phyloP scores from a whole-genome alignment of 768 basidiomycete species.

The Macrolepiota dolichaula region DNA sequence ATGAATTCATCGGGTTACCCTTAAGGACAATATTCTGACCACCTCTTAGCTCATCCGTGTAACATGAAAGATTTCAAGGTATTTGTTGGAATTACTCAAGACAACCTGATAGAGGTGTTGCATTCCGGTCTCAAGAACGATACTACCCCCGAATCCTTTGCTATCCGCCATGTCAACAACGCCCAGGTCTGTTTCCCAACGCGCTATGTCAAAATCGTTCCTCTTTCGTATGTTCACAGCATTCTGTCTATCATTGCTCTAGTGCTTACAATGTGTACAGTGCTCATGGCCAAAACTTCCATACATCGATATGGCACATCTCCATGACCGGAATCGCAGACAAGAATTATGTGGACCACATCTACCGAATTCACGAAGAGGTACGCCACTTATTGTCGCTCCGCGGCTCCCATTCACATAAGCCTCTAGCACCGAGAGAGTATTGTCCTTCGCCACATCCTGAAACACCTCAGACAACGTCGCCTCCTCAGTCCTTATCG shows the following conservation, averaged over 20 bases:
- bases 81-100: slow-evolving; percentile 58
- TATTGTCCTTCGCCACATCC: slow-evolving; percentile 58
- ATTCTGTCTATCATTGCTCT: background rate
- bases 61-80: slow-evolving; percentile 84
- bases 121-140: slow-evolving; percentile 67
- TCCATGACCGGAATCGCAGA: slow-evolving; percentile 59
- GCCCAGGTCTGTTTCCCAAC: slow-evolving; percentile 59
- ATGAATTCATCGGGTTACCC: slow-evolving; percentile 11
- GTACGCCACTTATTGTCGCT: slow-evolving; percentile 34
- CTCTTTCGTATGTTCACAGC: slow-evolving; percentile 55
- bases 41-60: slow-evolving; percentile 67
- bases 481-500: slow-evolving; percentile 66
- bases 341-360: slow-evolving; percentile 50
- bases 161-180: slow-evolving; percentile 52
- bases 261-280: slow-evolving; percentile 28
- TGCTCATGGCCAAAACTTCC: slow-evolving; percentile 69
- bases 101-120: slow-evolving; percentile 68
- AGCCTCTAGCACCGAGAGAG: slow-evolving; percentile 60
- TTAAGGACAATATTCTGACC: slow-evolving; percentile 7
- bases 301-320: slow-evolving; percentile 79
- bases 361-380: slow-evolving; percentile 55
- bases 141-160: slow-evolving; percentile 57
- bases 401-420: background rate
- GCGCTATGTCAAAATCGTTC: slow-evolving; percentile 71
- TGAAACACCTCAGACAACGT: slow-evolving; percentile 77